Base-by-base conservation (phyloP, 768 basidiomycete genomes). In the Tulasnella sp. region DNA sequence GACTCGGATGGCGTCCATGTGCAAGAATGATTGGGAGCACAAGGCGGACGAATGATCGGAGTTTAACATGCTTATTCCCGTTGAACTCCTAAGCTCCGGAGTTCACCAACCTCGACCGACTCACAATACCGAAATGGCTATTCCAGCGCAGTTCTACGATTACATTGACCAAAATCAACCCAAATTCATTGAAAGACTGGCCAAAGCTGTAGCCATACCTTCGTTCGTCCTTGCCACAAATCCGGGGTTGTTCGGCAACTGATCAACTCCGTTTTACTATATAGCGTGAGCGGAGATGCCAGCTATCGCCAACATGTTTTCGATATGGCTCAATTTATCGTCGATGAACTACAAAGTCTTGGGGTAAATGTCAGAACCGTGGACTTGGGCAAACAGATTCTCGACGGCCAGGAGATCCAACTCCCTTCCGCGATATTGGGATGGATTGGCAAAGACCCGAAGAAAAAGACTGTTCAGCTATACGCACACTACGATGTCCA, bases 401-500 rank as follows among this genome's bases (percentile, higher is more conserved):
- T 84, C 63, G 82, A 84, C 37, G 91, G 84, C 4, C 72, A 89
- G 66, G 77, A 75, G 41, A 68, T 94, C 11, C 68, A 76, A 46
- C 75, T 96, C 4, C 92, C 93, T 0, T 89, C 89, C 2, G 86
- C 80, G 4, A 79, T 96, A 66, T 75, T 97, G 36, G 93, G 86
- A 0, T 74, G 74, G 62, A 74, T 91, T 61, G 94, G 94, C 2
- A 74, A 81, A 35, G 89, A 96, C 69, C 81, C 80, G 12, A 79
- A 73, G 65, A 97, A 97, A 81, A 93, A 87, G 78, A 98, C 92
- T 0, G 81, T 97, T 32, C 76, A 94, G 27, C 71, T 97, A 31
- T 97, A 97, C 66, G 93, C 90, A 1, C 93, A 97, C 68, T 94
- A 89, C 65, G 92, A 96, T 66, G 93, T 96, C 6, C 93, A 96